Conservation (phyloP, 352 stramenopile genomes). For the Phytophthora pinifolia region DNA sequence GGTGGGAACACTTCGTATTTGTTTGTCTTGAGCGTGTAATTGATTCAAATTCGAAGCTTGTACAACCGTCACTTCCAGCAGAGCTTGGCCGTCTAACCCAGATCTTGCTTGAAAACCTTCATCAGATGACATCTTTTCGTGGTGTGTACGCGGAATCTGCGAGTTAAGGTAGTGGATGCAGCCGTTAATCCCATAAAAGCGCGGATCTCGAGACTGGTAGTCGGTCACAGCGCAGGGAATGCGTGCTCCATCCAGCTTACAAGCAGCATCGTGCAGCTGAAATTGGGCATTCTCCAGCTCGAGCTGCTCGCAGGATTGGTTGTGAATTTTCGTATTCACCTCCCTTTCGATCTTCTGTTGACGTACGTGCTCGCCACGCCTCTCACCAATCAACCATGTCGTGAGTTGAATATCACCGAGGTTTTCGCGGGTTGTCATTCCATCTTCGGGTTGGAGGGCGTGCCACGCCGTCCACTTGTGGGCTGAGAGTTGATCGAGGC, state of each 20-base stretch:
- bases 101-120: slow-evolving; percentile 56
- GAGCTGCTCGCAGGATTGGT: slow-evolving; percentile 59
- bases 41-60: slow-evolving; percentile 31
- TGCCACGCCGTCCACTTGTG: slow-evolving; percentile 58
- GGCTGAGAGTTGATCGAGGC: slow-evolving; percentile 50
- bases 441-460: slow-evolving; percentile 39
- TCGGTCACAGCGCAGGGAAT: slow-evolving; percentile 66
- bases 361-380: slow-evolving; percentile 46
- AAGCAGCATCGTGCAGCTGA: slow-evolving; percentile 59
- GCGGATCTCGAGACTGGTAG: slow-evolving; percentile 57
- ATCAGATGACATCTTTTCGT: slow-evolving; percentile 52
- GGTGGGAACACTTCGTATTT: slow-evolving; percentile 31
- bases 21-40: slow-evolving; percentile 14
- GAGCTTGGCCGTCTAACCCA: slow-evolving; percentile 58
- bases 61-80: slow-evolving; percentile 60
- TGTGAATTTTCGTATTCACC: slow-evolving; percentile 51
- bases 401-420: slow-evolving; percentile 58
- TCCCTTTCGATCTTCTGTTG: slow-evolving; percentile 61
- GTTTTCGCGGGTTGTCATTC: slow-evolving; percentile 45
- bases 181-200: slow-evolving; percentile 82
- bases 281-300: slow-evolving; percentile 72
- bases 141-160: slow-evolving; percentile 58
- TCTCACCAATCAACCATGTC: slow-evolving; percentile 62
- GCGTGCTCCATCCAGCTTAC: slow-evolving; percentile 66
- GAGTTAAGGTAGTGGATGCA: slow-evolving; percentile 72